Evolutionary conservation across 2,329 filamentous ascomycete species (phyloP).

Genomic region (Pochonia chlamydosporia): DNA sequence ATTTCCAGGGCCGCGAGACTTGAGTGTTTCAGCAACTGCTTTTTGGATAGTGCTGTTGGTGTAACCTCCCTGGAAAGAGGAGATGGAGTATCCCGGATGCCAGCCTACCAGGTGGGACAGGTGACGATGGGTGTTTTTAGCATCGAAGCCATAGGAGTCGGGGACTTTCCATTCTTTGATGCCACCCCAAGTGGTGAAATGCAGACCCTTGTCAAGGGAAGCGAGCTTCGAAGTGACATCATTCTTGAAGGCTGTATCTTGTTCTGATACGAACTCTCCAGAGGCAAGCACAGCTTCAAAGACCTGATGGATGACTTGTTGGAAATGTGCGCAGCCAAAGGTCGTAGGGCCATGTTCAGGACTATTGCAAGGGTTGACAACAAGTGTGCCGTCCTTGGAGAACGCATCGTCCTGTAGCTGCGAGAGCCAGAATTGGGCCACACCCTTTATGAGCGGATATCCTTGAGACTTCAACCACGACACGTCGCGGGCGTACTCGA

Average conservation of each 20-base stretch:
- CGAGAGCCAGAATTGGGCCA: slow-evolving; percentile 50
- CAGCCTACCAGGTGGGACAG: slow-evolving; percentile 48
- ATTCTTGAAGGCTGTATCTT: too few species aligned
- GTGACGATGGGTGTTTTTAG: slow-evolving; percentile 26
- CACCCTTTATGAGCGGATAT: slow-evolving; percentile 48
- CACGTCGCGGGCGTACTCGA: too few species aligned
- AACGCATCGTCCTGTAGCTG: slow-evolving; percentile 45
- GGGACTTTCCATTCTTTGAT: slow-evolving; percentile 30
- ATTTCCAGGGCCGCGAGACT: too few species aligned
- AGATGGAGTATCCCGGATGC: too few species aligned
- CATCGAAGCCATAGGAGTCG: slow-evolving; percentile 22
- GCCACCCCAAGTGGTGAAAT: slow-evolving; percentile 22
- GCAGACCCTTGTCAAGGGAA: slow-evolving; percentile 27
- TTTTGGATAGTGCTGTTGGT: too few species aligned
- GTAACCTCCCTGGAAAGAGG: too few species aligned
- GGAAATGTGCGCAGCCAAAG: slow-evolving; percentile 48
- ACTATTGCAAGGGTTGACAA: slow-evolving; percentile 54
- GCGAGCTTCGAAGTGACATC: too few species aligned
- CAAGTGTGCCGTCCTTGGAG: slow-evolving; percentile 44
- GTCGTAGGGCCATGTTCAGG: slow-evolving; percentile 50
- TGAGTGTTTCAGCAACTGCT: too few species aligned
- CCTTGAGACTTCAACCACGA: slow-evolving; percentile 44
- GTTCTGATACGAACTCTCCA: too few species aligned
- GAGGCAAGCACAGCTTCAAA: slow-evolving; percentile 32
- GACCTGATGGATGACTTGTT: slow-evolving; percentile 42